Conservation (phyloP, 805 yeast genomes). For the Metschnikowia santaceciliae region DNA sequence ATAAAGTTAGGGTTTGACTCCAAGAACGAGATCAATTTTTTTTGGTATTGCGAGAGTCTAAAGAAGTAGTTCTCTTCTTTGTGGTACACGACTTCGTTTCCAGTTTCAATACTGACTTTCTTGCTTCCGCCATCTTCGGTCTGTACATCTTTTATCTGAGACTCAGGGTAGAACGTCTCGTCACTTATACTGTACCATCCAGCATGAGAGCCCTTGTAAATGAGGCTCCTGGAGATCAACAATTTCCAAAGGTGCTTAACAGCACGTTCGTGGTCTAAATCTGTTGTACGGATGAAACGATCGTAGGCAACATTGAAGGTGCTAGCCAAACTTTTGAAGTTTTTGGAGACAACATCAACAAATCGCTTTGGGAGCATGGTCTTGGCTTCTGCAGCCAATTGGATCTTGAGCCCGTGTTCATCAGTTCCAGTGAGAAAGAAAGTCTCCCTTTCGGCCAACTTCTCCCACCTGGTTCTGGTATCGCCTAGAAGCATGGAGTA, state of each 20-base stretch:
- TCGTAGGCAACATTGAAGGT: conserved; percentile 56
- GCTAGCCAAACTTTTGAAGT: conserved; percentile 63
- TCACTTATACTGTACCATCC: conserved; percentile 97
- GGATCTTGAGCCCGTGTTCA: conserved; percentile 94
- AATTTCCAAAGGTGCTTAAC: conserved; percentile 69
- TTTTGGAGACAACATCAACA: conserved; percentile 64
- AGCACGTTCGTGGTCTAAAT: conserved; percentile 64
- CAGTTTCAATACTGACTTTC: conserved; percentile 61
- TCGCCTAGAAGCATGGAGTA: conserved; percentile 86
- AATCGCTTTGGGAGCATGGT: conserved; percentile 55
- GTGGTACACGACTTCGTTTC: conserved; percentile 69
- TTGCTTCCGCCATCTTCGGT: conserved; percentile 24
- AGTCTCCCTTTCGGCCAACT: conserved; percentile 31
- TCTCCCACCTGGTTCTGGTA: conserved; percentile 70
- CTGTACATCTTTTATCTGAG: conserved; percentile 51
- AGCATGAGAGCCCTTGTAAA: conserved; percentile 76
- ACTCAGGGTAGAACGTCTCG: conserved; percentile 88
- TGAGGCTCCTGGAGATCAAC: conserved; percentile 56
- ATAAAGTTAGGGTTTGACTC: conserved; percentile 55
- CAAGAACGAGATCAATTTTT: conserved; percentile 46
- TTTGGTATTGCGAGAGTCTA: conserved; percentile 58
- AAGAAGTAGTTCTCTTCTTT: conserved; percentile 87
- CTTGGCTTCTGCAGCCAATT: conserved; percentile 65
- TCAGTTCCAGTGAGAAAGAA: conserved; percentile 89
- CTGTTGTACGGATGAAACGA: conserved; percentile 89